These are phyloP conservation scores for Microdochium nivale DNA, from an alignment of 2,329 filamentous ascomycete species.

Conservation along the genomic window DNA sequence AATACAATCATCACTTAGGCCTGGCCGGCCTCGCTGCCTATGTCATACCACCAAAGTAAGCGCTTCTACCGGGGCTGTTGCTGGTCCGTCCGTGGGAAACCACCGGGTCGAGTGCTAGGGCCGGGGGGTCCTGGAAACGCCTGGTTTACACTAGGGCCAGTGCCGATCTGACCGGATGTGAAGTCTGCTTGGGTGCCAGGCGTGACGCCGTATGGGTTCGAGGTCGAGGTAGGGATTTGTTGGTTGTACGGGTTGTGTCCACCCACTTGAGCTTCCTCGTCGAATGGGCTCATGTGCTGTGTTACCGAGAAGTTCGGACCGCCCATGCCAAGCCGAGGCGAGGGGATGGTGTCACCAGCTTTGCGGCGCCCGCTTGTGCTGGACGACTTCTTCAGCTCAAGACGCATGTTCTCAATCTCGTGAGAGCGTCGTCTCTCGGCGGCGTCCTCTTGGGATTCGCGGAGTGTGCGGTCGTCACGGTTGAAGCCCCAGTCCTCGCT, in stretches of 20 bases:
- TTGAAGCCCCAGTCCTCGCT: constrained; percentile 29
- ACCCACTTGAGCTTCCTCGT: constrained; percentile 22
- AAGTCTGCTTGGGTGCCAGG: neutral
- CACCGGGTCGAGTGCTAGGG: neutral
- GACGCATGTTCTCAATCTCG: constrained; percentile 23
- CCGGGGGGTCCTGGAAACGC: neutral
- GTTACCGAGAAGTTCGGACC: constrained; percentile 17
- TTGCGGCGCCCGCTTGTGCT: constrained; percentile 19
- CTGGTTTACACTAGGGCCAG: neutral
- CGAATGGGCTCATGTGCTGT: constrained; percentile 16
- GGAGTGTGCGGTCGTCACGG: constrained; percentile 25
- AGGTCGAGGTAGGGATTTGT: neutral
- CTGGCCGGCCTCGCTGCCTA: neutral
- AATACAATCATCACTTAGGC: too few species aligned
- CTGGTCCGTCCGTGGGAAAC: neutral
- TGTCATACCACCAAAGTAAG: neutral
- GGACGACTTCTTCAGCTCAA: constrained; percentile 14
- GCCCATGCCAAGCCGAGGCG: constrained; percentile 4
- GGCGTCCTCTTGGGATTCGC: constrained; percentile 17
- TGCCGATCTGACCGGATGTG: neutral
- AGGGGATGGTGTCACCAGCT: constrained; percentile 18
- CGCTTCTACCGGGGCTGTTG: neutral
- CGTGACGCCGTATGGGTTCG: neutral
- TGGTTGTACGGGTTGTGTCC: constrained; percentile 12
- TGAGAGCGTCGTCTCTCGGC: constrained; percentile 25